Base-by-base conservation (phyloP, 768 basidiomycete genomes). In the Suillus brevipes region DNA sequence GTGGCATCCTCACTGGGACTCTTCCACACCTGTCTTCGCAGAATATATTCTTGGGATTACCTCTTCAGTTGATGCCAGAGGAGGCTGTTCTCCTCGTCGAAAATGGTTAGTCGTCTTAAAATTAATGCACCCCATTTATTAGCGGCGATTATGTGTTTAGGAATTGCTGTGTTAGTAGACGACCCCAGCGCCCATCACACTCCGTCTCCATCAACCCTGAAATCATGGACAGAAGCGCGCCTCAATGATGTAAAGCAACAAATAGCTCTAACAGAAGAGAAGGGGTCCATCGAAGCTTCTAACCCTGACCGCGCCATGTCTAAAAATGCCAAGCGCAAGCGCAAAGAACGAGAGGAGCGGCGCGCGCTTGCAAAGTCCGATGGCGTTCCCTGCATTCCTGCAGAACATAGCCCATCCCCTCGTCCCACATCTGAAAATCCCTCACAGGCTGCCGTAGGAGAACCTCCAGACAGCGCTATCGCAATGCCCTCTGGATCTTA, bases 1-100 rank as follows among this genome's bases (percentile, higher is more conserved):
- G 92, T 71, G 95, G 97, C 42, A 81, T 94, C 52, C 78, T 98
- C 52, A 84, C 87, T 0, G 97, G 97, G 0, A 99, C 97, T 1
- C 85, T 99, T 16, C 96, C 97, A 2, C 94, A 95, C 73, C 83
- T 99, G 1, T 89, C 95, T 2, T 96, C 98, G 71, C 97, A 99
- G 78, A 99, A 99, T 80, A 87, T 91, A 3, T 99, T 99, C 74
- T 82, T 99, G 40, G 97, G 97, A 8, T 79, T 95, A n/a, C 97
- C 97, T 1, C 81, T 97, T 7, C 80, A 92, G 9, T 80, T 99
- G 2, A 86, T 93, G 78, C 93, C 94, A 0, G 97, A 99, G 76
- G 97, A 99, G 74, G 94, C 89, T 10, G 93, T 92, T 13, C 82
- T 96, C 38, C 87, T 99, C 7, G 86, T 98, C 16, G 84, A 90